These are phyloP conservation scores for Diplogelasinospora grovesii DNA, from an alignment of 495 filamentous ascomycete genomes.

Conservation along the genomic window DNA sequence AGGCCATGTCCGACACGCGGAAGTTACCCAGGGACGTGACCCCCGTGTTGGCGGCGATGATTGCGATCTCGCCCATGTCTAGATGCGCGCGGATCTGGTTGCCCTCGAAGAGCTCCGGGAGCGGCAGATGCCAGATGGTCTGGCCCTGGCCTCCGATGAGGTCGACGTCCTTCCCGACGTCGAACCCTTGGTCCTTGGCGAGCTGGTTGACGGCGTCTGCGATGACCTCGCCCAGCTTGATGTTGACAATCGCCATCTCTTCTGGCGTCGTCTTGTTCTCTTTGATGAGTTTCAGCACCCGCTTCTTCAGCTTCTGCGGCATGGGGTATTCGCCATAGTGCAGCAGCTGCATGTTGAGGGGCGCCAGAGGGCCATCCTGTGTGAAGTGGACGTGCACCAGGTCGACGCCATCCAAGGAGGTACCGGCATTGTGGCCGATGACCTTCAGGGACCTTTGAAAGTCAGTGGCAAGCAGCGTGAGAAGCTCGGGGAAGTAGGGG, in stretches of 20 bases:
- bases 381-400: conserved; percentile 45
- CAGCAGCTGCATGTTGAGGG: conserved; percentile 43
- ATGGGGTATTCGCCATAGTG: conserved; percentile 42
- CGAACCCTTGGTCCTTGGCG: conserved; percentile 36
- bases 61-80: conserved; percentile 39
- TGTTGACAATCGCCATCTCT: conserved; percentile 48
- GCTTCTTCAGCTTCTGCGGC: conserved; percentile 49
- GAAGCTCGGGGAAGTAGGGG: background rate
- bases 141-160: conserved; percentile 52
- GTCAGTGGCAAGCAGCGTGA: background rate
- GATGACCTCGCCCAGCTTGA: conserved; percentile 46
- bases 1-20: conserved; percentile 36
- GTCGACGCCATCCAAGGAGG: conserved; percentile 40
- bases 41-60: conserved; percentile 33
- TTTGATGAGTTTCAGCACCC: conserved; percentile 49
- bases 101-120: conserved; percentile 43
- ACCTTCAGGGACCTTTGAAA: too few species aligned
- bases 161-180: conserved; percentile 43
- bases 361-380: conserved; percentile 40
- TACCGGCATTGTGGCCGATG: too few species aligned
- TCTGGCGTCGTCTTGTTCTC: conserved; percentile 45
- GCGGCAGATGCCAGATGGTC: conserved; percentile 51
- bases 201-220: conserved; percentile 41
- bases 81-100: conserved; percentile 44
- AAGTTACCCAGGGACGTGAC: too few species aligned